Evolutionary conservation across 768 basidiomycete genomes (phyloP).

Genomic region (Boletus coccyginus): DNA sequence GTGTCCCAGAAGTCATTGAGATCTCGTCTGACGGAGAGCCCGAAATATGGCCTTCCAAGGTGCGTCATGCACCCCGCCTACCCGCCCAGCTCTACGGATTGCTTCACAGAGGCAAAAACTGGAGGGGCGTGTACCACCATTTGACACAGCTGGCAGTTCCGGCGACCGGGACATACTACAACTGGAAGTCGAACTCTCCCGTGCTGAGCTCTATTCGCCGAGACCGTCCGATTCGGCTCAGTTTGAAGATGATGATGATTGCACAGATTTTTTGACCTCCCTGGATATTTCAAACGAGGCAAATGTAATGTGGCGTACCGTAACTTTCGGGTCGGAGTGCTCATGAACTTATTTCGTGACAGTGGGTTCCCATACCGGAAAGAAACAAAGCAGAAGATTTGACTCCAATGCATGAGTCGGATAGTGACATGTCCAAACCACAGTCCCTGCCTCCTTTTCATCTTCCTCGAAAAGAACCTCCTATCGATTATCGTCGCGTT

Average conservation of each 20-base stretch:
- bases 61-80: neutral
- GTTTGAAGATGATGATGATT: conserved; percentile 21
- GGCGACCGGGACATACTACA: neutral
- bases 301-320: conserved; percentile 18
- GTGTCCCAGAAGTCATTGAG: conserved; percentile 17
- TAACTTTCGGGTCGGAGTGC: neutral
- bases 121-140: neutral
- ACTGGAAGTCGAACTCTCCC: conserved; percentile 1
- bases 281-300: conserved; percentile 31
- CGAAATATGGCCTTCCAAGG: conserved; percentile 21
- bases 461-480: conserved; percentile 14
- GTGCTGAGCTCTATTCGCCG: conserved; percentile 3
- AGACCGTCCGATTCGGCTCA: neutral
- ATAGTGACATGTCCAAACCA: neutral
- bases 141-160: neutral
- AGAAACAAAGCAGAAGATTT: conserved; percentile 33
- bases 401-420: conserved; percentile 13
- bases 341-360: conserved; percentile 3
- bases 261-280: conserved; percentile 20
- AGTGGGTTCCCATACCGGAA: conserved; percentile 28
- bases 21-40: conserved; percentile 32
- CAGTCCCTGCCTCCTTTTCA: conserved; percentile 1
- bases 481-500: conserved; percentile 18
- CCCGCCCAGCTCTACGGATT: neutral
- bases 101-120: conserved; percentile 22